These are phyloP conservation scores for Dothideomycetidae sp. DNA, from an alignment of 2,329 filamentous ascomycete genomes.

Conservation along the genomic window DNA sequence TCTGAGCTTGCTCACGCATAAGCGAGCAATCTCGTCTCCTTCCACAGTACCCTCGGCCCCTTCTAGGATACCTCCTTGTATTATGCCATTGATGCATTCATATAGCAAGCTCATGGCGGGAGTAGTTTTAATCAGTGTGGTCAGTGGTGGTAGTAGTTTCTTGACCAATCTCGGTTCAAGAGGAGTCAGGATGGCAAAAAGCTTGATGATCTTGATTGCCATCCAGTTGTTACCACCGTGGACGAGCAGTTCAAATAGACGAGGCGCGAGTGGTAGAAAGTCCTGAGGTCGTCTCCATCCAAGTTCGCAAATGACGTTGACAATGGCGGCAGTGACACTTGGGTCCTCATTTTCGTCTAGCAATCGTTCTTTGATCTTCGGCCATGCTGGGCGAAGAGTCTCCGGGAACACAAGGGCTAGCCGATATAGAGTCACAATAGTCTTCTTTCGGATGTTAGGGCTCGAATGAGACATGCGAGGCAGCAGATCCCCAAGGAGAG, in stretches of 20 bases:
- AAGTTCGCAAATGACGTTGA: constrained; percentile 93
- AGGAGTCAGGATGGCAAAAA: constrained; percentile 89
- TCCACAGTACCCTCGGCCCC: constrained; percentile 66
- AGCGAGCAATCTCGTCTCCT: constrained; percentile 76
- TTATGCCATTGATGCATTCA: constrained; percentile 96
- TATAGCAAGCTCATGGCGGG: constrained; percentile 96
- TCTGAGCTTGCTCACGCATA: constrained; percentile 84
- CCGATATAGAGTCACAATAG: constrained; percentile 84
- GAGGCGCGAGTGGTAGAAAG: constrained; percentile 79
- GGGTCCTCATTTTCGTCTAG: constrained; percentile 82
- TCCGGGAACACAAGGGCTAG: constrained; percentile 94
- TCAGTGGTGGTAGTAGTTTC: constrained; percentile 81
- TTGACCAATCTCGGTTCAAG: constrained; percentile 81
- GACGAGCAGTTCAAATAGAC: constrained; percentile 82
- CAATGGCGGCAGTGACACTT: constrained; percentile 86
- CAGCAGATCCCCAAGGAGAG: constrained; percentile 71
- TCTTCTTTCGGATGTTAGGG: constrained; percentile 82
- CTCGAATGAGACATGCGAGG: constrained; percentile 78
- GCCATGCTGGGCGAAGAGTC: constrained; percentile 82
- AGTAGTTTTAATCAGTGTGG: constrained; percentile 84
- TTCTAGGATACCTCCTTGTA: constrained; percentile 86
- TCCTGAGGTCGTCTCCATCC: constrained; percentile 89
- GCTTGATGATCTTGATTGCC: constrained; percentile 97
- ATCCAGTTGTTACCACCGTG: constrained; percentile 98
- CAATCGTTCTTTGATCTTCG: constrained; percentile 87